phyloP scores from a whole-genome alignment of 306 rosid species.

The Sindora glabra region DNA sequence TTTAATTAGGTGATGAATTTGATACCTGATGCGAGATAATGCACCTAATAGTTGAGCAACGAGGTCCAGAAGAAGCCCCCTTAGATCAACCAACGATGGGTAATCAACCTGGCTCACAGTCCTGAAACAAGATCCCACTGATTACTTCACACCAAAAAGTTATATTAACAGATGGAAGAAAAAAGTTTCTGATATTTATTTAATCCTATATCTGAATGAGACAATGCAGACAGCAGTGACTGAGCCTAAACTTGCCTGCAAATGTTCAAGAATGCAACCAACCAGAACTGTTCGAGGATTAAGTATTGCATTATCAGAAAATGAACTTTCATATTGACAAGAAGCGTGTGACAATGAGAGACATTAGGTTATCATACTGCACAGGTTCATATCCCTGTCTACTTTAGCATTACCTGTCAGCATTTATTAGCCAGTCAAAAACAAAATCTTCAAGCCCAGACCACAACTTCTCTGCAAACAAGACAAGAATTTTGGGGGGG shows the following conservation, averaged over 20 bases:
- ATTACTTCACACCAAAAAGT: constrained; percentile 17
- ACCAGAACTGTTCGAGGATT: background rate
- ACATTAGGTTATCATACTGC: background rate
- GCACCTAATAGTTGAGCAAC: constrained; percentile 99
- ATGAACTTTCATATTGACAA: background rate
- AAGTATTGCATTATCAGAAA: background rate
- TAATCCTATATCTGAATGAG: too few relatives aligned
- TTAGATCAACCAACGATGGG: constrained; percentile 94
- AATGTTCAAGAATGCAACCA: too few relatives aligned
- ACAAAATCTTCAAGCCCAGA: constrained; percentile 99
- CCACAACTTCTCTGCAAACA: constrained; percentile 89
- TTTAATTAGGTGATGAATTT: constrained; percentile 5
- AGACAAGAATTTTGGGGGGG: background rate
- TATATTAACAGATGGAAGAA: background rate
- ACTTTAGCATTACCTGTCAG: constrained; percentile 65
- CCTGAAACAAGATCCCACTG: constrained; percentile 53
- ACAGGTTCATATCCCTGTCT: constrained; percentile 1
- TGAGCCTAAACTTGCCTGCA: too few relatives aligned
- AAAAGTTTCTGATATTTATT: background rate
- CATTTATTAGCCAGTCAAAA: constrained; percentile 97
- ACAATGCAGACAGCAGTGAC: too few relatives aligned
- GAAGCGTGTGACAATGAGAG: background rate
- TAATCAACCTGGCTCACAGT: constrained; percentile 98
- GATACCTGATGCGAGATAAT: constrained; percentile 95
- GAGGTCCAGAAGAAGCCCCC: constrained; percentile 96